These are phyloP conservation scores for Raphanus hybrid DNA, from an alignment of 441 rosid genomes.

Conservation along the genomic window DNA sequence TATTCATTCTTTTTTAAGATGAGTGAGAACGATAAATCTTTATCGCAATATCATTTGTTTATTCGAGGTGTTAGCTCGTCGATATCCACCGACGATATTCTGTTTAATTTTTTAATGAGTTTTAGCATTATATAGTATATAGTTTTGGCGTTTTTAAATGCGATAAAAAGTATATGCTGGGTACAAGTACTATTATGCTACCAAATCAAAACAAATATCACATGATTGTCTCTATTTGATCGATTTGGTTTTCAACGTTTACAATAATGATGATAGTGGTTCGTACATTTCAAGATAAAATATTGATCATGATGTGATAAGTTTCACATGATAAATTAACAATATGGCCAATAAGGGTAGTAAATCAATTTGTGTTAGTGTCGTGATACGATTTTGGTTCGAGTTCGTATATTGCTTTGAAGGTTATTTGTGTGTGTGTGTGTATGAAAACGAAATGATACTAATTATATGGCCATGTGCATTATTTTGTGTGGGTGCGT, in stretches of 20 bases:
- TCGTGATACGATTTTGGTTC: not conserved
- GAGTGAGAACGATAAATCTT: not conserved
- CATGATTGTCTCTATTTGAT: not conserved
- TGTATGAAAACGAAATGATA: conserved; percentile 1
- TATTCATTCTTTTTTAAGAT: not conserved
- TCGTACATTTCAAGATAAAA: not conserved
- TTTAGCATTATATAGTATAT: too few relatives aligned
- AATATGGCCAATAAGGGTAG: not conserved
- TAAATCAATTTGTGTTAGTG: not conserved
- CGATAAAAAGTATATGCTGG: not conserved
- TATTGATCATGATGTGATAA: not conserved
- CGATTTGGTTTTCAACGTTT: not conserved
- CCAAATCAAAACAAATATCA: not conserved
- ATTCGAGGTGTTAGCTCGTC: conserved; percentile 15
- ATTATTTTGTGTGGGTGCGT: conserved; percentile 20
- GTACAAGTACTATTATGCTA: not conserved
- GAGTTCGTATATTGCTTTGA: not conserved
- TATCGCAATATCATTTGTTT: not conserved
- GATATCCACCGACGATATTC: conserved; percentile 35
- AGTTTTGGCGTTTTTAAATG: not conserved
- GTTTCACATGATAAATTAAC: not conserved
- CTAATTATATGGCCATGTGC: conserved; percentile 23
- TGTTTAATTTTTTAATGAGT: not conserved
- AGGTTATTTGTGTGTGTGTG: not conserved
- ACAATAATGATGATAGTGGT: not conserved